These are phyloP conservation scores for Begonia fuchsioides DNA, from an alignment of 306 rosid genomes.

Conservation along the genomic window DNA sequence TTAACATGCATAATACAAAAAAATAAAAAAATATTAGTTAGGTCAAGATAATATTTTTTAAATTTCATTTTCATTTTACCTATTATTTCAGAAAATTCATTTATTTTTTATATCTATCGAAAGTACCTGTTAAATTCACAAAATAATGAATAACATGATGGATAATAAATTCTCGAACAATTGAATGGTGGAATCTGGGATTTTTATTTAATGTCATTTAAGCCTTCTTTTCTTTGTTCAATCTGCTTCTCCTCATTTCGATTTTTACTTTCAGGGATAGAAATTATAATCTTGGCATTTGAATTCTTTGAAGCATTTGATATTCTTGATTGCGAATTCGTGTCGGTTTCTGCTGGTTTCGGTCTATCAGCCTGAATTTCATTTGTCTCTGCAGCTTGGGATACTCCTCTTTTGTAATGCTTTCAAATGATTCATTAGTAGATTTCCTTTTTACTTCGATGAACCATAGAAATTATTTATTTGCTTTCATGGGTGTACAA, in stretches of 20 bases:
- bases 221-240: not conserved
- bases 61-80: too few species aligned
- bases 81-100: too few species aligned
- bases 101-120: too few species aligned
- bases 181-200: too few species aligned
- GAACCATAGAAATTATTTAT: too few species aligned
- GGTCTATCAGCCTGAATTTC: not conserved
- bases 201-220: not conserved
- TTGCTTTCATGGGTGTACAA: too few species aligned
- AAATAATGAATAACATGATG: too few species aligned
- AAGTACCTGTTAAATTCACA: too few species aligned
- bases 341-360: not conserved
- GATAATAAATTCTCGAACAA: conserved; percentile 2
- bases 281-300: not conserved
- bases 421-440: not conserved
- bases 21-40: too few species aligned
- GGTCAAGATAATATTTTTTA: too few species aligned
- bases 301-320: not conserved
- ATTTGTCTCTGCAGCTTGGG: not conserved
- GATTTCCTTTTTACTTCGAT: not conserved
- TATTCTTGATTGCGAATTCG: not conserved
- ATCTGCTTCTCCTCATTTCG: conserved; percentile 1
- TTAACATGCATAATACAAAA: too few species aligned
- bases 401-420: not conserved
- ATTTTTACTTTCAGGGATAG: conserved; percentile 1